A percentile compares a stretch with the other conserved stretches of the same genome.
These are phyloP conservation scores for Cydonia oblonga DNA, from an alignment of 331 rosid genomes.

Conservation along the genomic window DNA sequence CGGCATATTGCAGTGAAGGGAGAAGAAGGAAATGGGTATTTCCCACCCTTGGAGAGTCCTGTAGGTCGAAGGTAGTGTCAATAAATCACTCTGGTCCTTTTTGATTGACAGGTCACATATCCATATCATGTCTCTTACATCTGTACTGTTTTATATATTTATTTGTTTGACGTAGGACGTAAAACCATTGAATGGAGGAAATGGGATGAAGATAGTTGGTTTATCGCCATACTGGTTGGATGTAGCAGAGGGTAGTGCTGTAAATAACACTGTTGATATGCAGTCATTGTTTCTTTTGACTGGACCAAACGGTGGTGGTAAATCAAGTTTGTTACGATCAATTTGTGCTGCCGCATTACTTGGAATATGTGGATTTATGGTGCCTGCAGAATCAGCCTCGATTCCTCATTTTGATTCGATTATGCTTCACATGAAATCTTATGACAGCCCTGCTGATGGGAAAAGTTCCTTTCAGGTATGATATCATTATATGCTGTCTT, in stretches of 20 bases:
- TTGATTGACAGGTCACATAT: neutral
- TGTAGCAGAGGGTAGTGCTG: conserved; percentile 69
- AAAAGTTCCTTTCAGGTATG: conserved; percentile 96
- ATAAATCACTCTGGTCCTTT: neutral
- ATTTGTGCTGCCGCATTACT: conserved; percentile 86
- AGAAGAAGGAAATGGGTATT: conserved; percentile 90
- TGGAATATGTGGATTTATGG: conserved; percentile 90
- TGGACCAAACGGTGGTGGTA: conserved; percentile 98
- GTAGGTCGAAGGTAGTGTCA: conserved; percentile 40
- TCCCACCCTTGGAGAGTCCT: conserved; percentile 51
- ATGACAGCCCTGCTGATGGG: conserved; percentile 95
- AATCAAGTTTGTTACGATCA: conserved; percentile 89
- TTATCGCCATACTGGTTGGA: conserved; percentile 89
- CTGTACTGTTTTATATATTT: neutral
- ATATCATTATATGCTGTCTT: conserved; percentile 11
- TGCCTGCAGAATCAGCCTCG: conserved; percentile 75
- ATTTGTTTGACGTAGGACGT: conserved; percentile 32
- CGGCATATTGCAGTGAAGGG: conserved; percentile 71
- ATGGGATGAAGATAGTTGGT: conserved; percentile 61
- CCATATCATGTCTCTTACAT: neutral
- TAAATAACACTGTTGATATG: conserved; percentile 76
- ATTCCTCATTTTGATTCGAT: conserved; percentile 82
- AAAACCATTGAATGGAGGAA: conserved; percentile 20
- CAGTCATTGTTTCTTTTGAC: conserved; percentile 80
- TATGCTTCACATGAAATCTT: conserved; percentile 94